Evolutionary conservation across 306 rosid species (phyloP).

Genomic region (Sicyos baderoa): DNA sequence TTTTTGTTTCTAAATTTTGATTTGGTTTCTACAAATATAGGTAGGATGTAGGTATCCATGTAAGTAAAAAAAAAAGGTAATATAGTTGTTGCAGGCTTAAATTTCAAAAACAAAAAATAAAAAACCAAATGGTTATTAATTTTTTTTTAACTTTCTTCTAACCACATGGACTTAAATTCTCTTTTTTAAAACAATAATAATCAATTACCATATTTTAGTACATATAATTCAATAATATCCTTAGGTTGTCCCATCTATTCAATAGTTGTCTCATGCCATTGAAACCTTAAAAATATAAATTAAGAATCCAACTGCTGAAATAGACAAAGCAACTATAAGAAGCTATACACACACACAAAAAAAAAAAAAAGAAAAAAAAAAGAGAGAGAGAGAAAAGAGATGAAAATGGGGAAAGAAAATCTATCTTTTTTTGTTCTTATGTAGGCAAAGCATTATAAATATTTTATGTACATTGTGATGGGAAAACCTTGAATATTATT

Average conservation of each 20-base stretch:
- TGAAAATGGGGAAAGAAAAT: constrained; percentile 1
- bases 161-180: too few relatives aligned
- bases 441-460: constrained; percentile 18
- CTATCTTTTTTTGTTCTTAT: background rate
- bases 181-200: too few relatives aligned
- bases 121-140: too few relatives aligned
- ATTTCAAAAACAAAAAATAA: too few relatives aligned
- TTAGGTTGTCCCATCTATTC: constrained; percentile 44
- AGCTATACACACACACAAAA: too few relatives aligned
- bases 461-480: constrained; percentile 32
- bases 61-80: too few relatives aligned
- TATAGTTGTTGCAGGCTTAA: too few relatives aligned
- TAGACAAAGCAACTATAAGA: constrained; percentile 17
- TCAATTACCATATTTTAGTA: background rate
- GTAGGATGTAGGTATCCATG: too few relatives aligned
- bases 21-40: too few relatives aligned
- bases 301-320: constrained; percentile 20
- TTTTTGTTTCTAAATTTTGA: too few relatives aligned
- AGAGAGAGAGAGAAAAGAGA: background rate
- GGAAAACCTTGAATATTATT: constrained; percentile 28
- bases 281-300: constrained; percentile 11
- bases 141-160: too few relatives aligned
- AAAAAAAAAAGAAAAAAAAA: too few relatives aligned
- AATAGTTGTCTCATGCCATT: constrained; percentile 33
- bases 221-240: constrained; percentile 18